These are phyloP conservation scores for Lodderomyces beijingensis DNA, from an alignment of 1,139 yeast species.

Conservation along the genomic window DNA sequence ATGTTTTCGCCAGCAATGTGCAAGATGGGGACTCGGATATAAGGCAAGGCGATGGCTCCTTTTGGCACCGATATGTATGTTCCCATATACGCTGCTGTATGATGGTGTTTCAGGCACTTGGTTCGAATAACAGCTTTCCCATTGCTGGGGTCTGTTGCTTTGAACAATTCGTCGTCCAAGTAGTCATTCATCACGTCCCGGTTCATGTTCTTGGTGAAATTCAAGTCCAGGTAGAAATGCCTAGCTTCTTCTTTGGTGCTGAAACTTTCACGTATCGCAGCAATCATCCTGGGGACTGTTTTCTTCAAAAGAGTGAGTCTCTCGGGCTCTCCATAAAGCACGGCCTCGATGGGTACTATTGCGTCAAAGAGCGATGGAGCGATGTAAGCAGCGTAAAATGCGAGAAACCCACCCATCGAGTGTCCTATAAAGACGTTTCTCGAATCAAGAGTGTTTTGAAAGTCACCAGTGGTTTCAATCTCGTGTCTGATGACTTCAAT, in stretches of 20 bases:
- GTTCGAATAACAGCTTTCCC: conserved; percentile 21
- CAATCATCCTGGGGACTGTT: conserved; percentile 24
- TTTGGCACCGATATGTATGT: conserved; percentile 29
- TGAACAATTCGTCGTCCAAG: conserved; percentile 31
- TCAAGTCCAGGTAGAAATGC: conserved; percentile 36
- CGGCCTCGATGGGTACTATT: conserved; percentile 60
- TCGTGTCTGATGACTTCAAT: conserved; percentile 45
- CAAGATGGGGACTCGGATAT: conserved; percentile 42
- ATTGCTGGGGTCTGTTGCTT: conserved; percentile 27
- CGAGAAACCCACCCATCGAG: conserved; percentile 65
- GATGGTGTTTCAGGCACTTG: conserved; percentile 41
- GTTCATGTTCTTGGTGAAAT: conserved; percentile 45
- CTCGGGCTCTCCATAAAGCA: conserved; percentile 28
- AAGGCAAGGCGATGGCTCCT: conserved; percentile 30
- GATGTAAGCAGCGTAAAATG: conserved; percentile 45
- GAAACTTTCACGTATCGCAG: conserved; percentile 31
- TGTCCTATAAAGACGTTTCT: conserved; percentile 58
- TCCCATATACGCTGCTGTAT: conserved; percentile 48
- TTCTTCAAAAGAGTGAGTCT: conserved; percentile 16
- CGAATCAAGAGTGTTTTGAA: conserved; percentile 35
- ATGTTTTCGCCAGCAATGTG: conserved; percentile 48
- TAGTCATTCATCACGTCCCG: conserved; percentile 44
- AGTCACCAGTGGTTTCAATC: conserved; percentile 27
- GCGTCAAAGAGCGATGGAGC: conserved; percentile 56
- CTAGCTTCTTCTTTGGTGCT: conserved; percentile 36